Percentiles rank a stretch among this genome's conserved stretches.
These are phyloP conservation scores for Aureobasidium sp. DNA, from an alignment of 2,329 filamentous ascomycete genomes.

Conservation along the genomic window DNA sequence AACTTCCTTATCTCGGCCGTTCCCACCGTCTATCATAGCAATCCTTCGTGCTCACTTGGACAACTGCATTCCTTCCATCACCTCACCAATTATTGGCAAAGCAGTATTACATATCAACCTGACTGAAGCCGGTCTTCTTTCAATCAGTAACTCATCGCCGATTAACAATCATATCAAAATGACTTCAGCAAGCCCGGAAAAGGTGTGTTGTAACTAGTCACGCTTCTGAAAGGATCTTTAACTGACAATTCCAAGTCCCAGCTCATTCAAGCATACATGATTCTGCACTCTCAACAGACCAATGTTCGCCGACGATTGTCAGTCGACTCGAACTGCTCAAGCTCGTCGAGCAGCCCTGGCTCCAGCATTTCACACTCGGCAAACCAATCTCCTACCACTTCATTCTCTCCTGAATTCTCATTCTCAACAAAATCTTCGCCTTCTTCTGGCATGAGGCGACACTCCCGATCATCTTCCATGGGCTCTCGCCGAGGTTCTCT, in stretches of 20 bases:
- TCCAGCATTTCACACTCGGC: constrained; percentile 9
- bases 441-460: constrained; percentile 11
- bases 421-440: constrained; percentile 13
- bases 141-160: background rate
- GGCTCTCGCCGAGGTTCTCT: constrained; percentile 13
- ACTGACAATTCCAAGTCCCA: constrained; percentile 11
- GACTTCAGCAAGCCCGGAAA: background rate
- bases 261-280: constrained; percentile 31
- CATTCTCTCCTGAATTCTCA: constrained; percentile 16
- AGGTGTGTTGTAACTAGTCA: background rate
- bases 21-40: background rate
- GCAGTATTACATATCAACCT: background rate
- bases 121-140: constrained; percentile 11
- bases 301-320: constrained; percentile 31
- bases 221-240: background rate
- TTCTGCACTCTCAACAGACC: constrained; percentile 33
- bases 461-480: constrained; percentile 6
- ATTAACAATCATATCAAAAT: background rate
- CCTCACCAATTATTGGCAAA: background rate
- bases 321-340: constrained; percentile 22
- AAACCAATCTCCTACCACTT: constrained; percentile 11
- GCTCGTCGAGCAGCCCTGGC: background rate
- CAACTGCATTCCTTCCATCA: background rate
- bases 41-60: background rate
- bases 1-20: background rate